Evolutionary conservation across 352 stramenopile species (phyloP), one percentile per base, ranked within the genome.

Genomic region (Phytopythium helicoides): DNA sequence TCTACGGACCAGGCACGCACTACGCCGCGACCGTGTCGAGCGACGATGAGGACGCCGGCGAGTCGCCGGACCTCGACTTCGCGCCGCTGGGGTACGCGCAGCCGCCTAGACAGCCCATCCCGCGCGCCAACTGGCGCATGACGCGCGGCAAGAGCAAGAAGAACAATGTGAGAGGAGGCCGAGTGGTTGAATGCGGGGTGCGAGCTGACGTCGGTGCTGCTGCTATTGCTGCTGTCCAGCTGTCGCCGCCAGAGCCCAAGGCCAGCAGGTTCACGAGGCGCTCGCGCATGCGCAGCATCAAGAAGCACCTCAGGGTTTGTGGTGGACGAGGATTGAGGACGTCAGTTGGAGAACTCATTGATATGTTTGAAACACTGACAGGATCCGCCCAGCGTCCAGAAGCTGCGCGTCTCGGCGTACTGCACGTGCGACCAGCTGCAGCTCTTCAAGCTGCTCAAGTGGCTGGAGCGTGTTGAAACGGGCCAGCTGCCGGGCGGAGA

Each of bases 391-490:
- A 91, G 81, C 49, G 64, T 76, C 3, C 74, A 84, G 44, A 94
- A 94, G 58, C 76, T 92, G 49, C 71, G 84, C 44, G 84, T 94
- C 26, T 90, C 82, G 12, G 84, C 84, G 42, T 94, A 94, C 60
- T 94, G 84, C 56, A 92, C 81, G 50, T 89, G 80, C 55, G 81
- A 94, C 55, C 80, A 91, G 53, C 33, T 92, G 54, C 75, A 89
- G 41, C 59, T 94, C n/a, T 91, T 92, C 55, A 92, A 92, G 65
- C 58, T 92, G 57, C 69, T 94, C 53, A 92, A 94, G 52, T 94
- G 84, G 84, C 78, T 94, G 44, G 79, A 94, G 51, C 62, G 81
- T 39, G 66, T 89, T 21, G 81, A 92, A 55, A 92, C 78, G 3
- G 81, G 80, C 2, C 81, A 92, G 62, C 50, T 92, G 11, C 81